These are phyloP conservation scores for Cynara cardunculus DNA, from an alignment of 129 eudicot species.

Conservation along the genomic window DNA sequence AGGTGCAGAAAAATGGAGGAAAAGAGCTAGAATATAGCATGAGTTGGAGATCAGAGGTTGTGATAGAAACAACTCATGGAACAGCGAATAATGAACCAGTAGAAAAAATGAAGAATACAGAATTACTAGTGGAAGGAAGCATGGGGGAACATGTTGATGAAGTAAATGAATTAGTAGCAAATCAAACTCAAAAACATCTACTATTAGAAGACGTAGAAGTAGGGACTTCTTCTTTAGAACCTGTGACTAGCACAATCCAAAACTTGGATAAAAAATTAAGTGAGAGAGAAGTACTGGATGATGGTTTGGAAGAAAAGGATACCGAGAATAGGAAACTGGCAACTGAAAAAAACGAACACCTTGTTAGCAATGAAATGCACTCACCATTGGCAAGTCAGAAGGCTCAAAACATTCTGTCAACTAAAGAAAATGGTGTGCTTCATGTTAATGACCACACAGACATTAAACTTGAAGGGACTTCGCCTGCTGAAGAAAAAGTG, in stretches of 20 bases:
- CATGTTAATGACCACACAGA: slow-evolving; percentile 15
- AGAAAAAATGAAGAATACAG: not conserved
- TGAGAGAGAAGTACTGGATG: not conserved
- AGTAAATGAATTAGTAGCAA: slow-evolving; percentile 27
- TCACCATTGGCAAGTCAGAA: slow-evolving; percentile 21
- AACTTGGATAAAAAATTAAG: slow-evolving; percentile 17
- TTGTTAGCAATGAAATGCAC: not conserved
- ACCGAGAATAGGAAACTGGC: slow-evolving; percentile 6
- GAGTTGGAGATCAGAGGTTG: too few species aligned
- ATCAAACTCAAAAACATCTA: slow-evolving; percentile 15
- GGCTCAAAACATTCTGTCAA: slow-evolving; percentile 12
- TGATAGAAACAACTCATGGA: not conserved
- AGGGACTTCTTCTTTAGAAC: slow-evolving; percentile 52
- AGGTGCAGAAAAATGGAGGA: too few species aligned
- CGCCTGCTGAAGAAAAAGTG: slow-evolving; percentile 35
- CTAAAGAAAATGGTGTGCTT: slow-evolving; percentile 17
- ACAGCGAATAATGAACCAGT: slow-evolving; percentile 19
- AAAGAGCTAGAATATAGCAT: too few species aligned
- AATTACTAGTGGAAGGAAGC: slow-evolving; percentile 19
- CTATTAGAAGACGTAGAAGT: slow-evolving; percentile 30
- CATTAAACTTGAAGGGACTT: slow-evolving; percentile 20
- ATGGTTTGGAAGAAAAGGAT: not conserved
- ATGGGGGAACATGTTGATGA: slow-evolving; percentile 20
- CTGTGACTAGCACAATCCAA: slow-evolving; percentile 21
- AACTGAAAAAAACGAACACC: not conserved